Base-by-base conservation (phyloP, 1,284 basidiomycete species). In the Paramarasmius palmivorus region DNA sequence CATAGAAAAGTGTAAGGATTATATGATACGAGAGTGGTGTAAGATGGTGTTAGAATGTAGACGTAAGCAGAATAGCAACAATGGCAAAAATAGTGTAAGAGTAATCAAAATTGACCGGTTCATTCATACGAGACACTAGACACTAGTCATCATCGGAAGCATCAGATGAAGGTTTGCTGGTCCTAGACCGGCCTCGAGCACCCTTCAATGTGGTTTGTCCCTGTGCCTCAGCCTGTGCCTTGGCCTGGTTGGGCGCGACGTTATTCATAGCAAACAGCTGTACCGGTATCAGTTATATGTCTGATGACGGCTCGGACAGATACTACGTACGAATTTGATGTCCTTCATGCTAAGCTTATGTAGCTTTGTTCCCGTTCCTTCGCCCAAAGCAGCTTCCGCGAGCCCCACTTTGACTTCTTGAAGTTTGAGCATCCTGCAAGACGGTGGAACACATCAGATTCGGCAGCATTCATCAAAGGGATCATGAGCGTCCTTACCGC, bases 351-450 rank as follows among this genome's bases (percentile, higher is more conserved):
- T 84, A 42, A 86, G 68, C 62, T 82, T 84, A 56, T 82, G 76
- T 23, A 85, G 67, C 61, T 81, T 84, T 2, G 70, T 70, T 10
- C 81, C 83, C 1, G 70, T 71, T 0, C 85, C 85, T 68, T 88
- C 85, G 12, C 85, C 85, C 10, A 88, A 75, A 1, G 84, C 84
- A 4, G 83, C 84, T 50, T 86, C 83, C 0, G 85, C 79, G 22
- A 88, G 74, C 55, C 81, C 78, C 39, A 73, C 73, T 68, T 88
- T 88, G 10, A 84, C 82, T 14, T 84, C 83, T 62, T 88, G 86
- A 15, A 88, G 68, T 26, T 71, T 68, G 38, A 88, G 69, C 78
- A 88, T 84, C 23, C 84, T 86, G 50, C 39, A 37, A 4, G 5
- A 40, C 26, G 7, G 47, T 29, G 19, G 29, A 38, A 14, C 29